Evolutionary conservation across 2,329 filamentous ascomycete genomes (phyloP).

Genomic region (Hypoxylon sp.): DNA sequence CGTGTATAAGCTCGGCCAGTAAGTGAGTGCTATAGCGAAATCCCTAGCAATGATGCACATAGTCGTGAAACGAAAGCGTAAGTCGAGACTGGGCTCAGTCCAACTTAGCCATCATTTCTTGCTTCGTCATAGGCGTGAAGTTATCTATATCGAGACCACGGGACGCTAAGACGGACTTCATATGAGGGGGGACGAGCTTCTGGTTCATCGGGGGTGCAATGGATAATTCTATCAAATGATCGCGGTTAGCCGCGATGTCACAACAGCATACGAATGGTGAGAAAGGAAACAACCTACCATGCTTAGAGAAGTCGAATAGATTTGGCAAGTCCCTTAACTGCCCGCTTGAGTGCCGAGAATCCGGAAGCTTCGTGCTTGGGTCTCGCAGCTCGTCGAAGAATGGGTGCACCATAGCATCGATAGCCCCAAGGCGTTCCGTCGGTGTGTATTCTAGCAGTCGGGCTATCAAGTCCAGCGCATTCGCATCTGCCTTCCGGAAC

Average conservation of each 20-base stretch:
- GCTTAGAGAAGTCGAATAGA: conserved; percentile 92
- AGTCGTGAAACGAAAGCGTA: conserved; percentile 47
- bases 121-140: conserved; percentile 89
- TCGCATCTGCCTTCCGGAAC: conserved; percentile 93
- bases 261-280: conserved; percentile 2
- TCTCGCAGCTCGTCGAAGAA: conserved; percentile 98
- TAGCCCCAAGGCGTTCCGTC: conserved; percentile 90
- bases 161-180: conserved; percentile 77
- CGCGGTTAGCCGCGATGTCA: conserved; percentile 40
- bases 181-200: conserved; percentile 86
- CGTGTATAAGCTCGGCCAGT: conserved; percentile 46
- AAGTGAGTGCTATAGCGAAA: conserved; percentile 50
- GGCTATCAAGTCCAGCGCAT: conserved; percentile 95
- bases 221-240: conserved; percentile 79
- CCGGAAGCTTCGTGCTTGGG: conserved; percentile 88
- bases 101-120: conserved; percentile 97
- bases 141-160: conserved; percentile 93
- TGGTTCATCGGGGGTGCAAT: conserved; percentile 90
- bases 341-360: conserved; percentile 89
- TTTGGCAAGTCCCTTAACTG: conserved; percentile 83
- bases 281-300: conserved; percentile 72
- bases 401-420: conserved; percentile 97
- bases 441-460: conserved; percentile 96
- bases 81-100: conserved; percentile 72
- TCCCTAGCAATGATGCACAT: conserved; percentile 49